These are phyloP conservation scores for Phytophthora pseudosyringae DNA, from an alignment of 352 stramenopile species.

Conservation along the genomic window DNA sequence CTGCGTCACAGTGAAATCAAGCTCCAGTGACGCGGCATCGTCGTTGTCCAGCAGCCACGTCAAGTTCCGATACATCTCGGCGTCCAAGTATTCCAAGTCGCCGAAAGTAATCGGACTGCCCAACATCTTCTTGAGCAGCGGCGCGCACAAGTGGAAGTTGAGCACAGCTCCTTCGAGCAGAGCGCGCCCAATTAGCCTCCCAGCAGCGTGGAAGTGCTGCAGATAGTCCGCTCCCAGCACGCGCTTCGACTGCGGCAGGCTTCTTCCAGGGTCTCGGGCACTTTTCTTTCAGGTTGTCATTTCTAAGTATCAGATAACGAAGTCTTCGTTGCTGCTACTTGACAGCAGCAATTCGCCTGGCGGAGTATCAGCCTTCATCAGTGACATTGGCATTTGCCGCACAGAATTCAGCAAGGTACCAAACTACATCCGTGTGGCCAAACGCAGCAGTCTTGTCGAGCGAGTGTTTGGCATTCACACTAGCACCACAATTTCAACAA, in stretches of 20 bases:
- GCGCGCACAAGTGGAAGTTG: conserved; percentile 92
- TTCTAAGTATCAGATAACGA: too few species aligned
- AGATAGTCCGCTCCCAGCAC: conserved; percentile 67
- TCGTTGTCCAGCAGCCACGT: conserved; percentile 71
- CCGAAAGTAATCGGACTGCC: conserved; percentile 93
- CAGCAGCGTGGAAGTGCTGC: conserved; percentile 56
- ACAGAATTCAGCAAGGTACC: too few species aligned
- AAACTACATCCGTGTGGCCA: too few species aligned
- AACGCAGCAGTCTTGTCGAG: too few species aligned
- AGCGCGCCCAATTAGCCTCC: conserved; percentile 63
- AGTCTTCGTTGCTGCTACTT: too few species aligned
- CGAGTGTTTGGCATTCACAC: too few species aligned
- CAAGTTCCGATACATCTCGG: conserved; percentile 63
- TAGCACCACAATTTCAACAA: too few species aligned
- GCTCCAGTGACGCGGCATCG: conserved; percentile 46
- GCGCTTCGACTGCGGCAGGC: conserved; percentile 52
- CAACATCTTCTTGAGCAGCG: conserved; percentile 98
- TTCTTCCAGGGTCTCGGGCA: too few species aligned
- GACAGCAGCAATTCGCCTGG: too few species aligned
- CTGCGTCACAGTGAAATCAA: conserved; percentile 70
- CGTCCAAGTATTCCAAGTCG: conserved; percentile 91
- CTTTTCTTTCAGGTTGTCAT: too few species aligned
- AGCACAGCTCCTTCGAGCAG: conserved; percentile 93
- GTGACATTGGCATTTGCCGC: too few species aligned
- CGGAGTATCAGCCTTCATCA: too few species aligned